Evolutionary conservation across 2,329 filamentous ascomycete genomes (phyloP).

Genomic region (Kalmusia sp.): DNA sequence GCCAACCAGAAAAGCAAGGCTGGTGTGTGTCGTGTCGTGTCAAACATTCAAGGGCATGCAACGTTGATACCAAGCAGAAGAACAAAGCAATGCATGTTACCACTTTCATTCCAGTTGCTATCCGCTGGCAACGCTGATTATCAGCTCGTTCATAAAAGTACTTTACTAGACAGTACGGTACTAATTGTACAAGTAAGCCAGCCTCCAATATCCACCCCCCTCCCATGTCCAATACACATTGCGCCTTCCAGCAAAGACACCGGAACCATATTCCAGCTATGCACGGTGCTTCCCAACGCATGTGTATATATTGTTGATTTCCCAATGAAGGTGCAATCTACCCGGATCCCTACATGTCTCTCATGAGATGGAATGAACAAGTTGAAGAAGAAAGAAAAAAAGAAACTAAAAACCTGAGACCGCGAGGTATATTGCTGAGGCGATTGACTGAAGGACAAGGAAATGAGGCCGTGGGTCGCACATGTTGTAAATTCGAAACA

Average conservation of each 20-base stretch:
- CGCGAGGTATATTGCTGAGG: conserved; percentile 44
- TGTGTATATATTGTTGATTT: conserved; percentile 4
- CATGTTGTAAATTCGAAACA: conserved; percentile 10
- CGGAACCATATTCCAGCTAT: conserved; percentile 36
- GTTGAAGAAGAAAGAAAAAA: conserved; percentile 13
- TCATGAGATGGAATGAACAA: conserved; percentile 16
- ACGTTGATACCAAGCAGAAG: no score
- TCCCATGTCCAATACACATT: background rate
- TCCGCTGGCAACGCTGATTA: background rate
- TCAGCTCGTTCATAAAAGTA: background rate
- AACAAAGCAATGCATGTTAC: no score
- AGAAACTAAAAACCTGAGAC: conserved; percentile 14
- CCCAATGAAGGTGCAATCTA: conserved; percentile 30
- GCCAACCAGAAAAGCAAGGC: no score
- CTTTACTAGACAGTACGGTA: background rate
- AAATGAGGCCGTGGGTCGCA: conserved; percentile 25
- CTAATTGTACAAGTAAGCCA: background rate
- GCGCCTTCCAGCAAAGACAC: conserved; percentile 21
- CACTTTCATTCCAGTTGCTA: background rate
- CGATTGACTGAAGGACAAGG: conserved; percentile 19
- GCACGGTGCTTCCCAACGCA: conserved; percentile 25
- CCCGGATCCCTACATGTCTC: conserved; percentile 17
- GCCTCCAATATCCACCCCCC: background rate
- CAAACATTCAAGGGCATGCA: no score
- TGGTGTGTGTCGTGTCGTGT: no score